These are phyloP conservation scores for Rhodotorula sp. DNA, from an alignment of 1,284 basidiomycete genomes.

Conservation along the genomic window DNA sequence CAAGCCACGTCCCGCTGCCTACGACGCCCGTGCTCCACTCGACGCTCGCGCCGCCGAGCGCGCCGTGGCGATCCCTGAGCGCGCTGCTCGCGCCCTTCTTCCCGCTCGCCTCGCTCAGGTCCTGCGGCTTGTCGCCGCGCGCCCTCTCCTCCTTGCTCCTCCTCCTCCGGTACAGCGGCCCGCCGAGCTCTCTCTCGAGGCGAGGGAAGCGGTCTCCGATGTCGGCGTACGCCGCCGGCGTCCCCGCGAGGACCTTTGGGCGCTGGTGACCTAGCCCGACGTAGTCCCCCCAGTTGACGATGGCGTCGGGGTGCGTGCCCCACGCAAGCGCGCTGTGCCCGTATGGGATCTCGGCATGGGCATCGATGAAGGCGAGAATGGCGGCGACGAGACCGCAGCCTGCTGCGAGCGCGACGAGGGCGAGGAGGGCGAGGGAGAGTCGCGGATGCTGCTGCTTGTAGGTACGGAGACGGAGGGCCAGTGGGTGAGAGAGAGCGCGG, in stretches of 20 bases:
- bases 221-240: slow-evolving; percentile 24
- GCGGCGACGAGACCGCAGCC: background rate
- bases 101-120: background rate
- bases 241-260: slow-evolving; percentile 8
- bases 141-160: background rate
- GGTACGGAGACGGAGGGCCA: slow-evolving; percentile 4
- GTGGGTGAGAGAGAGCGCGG: background rate
- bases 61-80: slow-evolving; percentile 18
- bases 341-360: background rate
- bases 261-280: slow-evolving; percentile 25
- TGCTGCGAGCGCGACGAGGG: background rate
- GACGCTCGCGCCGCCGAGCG: slow-evolving; percentile 24
- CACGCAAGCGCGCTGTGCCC: slow-evolving; percentile 5
- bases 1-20: slow-evolving; percentile 28
- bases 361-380: background rate
- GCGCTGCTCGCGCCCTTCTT: slow-evolving; percentile 4
- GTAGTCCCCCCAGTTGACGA: slow-evolving; percentile 21
- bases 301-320: slow-evolving; percentile 13
- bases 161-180: slow-evolving; percentile 1
- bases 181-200: background rate
- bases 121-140: background rate
- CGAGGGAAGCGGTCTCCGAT: slow-evolving; percentile 13
- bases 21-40: slow-evolving; percentile 34
- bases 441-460: background rate
- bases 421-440: background rate